Base-by-base conservation (phyloP, 164 flowering plant genomes). In the Dillenia suffruticosa region DNA sequence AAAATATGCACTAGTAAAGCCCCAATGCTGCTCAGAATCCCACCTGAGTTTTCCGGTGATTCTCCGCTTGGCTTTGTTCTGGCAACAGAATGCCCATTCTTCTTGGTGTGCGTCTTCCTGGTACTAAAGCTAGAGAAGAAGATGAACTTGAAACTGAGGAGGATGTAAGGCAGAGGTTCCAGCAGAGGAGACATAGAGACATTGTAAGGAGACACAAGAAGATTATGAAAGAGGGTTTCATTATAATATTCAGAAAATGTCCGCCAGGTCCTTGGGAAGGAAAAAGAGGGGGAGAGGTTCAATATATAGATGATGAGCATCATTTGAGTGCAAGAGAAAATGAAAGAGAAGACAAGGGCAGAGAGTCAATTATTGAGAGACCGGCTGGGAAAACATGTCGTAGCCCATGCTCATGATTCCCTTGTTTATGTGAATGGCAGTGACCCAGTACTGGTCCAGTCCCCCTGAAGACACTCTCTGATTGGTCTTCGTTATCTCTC, bases 361-460 rank as follows among this genome's bases (percentile, higher is more conserved):
- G 59, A 50, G 40, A 12, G n/a, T 58, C 67, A 65, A 74, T 76
- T 63, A 74, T 74, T 72, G 71, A 46, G 43, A 44, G 60, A 54
- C 57, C 54, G 58, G 53, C 46, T 51, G 54, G 66, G 70, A 71
- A 68, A 61, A 70, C 76, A 74, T 74, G 80, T 59, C 68, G 43
- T 16, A 44, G 66, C 72, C 76, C 77, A 76, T 79, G 68, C 76
- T 9, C 59, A 44, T 58, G 70, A 59, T 63, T 64, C 52, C 58
- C 65, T 49, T 57, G 49, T 13, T 32, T 19, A 51, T 53, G 46
- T 19, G 61, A 77, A 56, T 12, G 56, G 45, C 53, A 49, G 58
- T 59, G 64, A 47, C 61, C 45, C 45, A 22, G 50, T 43, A 58
- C 62, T 53, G 17, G 13, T 19, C 19, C 54, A 66, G 46, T 49